Base-by-base conservation (phyloP, 192 early-diverging fungal genomes). In the Coemansia guatemalensis region DNA sequence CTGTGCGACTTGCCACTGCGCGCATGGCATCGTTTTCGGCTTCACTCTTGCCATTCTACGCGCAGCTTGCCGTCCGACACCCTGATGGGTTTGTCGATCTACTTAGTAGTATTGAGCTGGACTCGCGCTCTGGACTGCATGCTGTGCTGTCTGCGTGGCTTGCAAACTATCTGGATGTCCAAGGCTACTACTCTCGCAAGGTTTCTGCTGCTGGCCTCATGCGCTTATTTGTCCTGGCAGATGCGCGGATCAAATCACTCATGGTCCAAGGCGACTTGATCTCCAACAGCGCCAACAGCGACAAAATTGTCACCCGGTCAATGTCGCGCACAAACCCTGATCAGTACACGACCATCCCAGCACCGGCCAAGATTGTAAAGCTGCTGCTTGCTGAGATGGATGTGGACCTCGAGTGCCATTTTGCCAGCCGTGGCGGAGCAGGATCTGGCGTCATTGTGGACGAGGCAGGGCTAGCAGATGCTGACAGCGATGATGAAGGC, bases 41-140 rank as follows among this genome's bases (percentile, higher is more conserved):
- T 75, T 92, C 93, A 22, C 78, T 96, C 21, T 75, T 97, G 8
- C 82, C 91, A 59, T 87, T 95, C 8, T 94, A 96, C 77, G 92
- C 91, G 35, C 93, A 97, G 60, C 82, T 97, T 50, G 84, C 93
- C 48, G 64, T 84, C 27, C 83, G 67, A 24, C 89, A 95, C 41
- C 74, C 86, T 32, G 78, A 84, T 24, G 89, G 88, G 17, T 86
- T 93, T 0, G 73, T 93, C 55, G 79, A 90, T 26, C 90, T 95
- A 74, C 83, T 98, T 54, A 68, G 58, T 29, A 66, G 73, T 17
- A 73, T 74, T 60, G 47, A 80, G n/a, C 74, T 93, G 27, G 75
- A 84, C 39, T 86, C 84, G 6, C 75, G 55, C 18, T 86, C 78
- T 52, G 95, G 93, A 5, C 69, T 98, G 44, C 85, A 90, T 12